Base-by-base conservation (phyloP, 2,329 filamentous ascomycete genomes). In the Leptographium galeiforme region DNA sequence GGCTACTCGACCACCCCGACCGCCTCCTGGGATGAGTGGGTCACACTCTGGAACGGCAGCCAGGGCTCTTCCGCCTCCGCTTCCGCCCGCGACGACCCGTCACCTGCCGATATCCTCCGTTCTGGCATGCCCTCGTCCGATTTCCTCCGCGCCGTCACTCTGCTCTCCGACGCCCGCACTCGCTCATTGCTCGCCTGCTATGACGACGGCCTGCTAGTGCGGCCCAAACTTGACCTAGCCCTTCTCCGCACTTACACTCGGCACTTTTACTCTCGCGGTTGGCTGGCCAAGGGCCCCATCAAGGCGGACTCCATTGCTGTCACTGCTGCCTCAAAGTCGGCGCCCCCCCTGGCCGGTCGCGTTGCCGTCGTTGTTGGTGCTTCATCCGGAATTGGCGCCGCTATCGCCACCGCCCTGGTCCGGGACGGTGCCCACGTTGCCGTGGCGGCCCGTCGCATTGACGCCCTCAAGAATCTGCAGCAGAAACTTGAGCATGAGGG, bases 331-430 rank as follows among this genome's bases (percentile, higher is more conserved):
- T 13, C 50, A 13, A 30, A 25, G 36, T 67, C 69, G 33, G 70
- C 73, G 49, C 82, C 84, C 1, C 79, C 82, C 3, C 69, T 89
- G 4, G 77, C 75, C 41, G 85, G 84, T 13, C 77, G 78, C 46
- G 84, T 90, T 0, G 87, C 83, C 25, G 79, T 90, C 33, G 73
- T 90, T n/a, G 89, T 85, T 0, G 87, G 87, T 33, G 85, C 86
- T 2, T 89, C 85, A 3, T 89, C 85, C 1, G 86, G 87, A 1
- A 89, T 90, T 54, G 87, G 87, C 16, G 84, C 85, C 7, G 86
- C 87, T 1, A 82, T 88, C 6, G 84, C 85, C 18, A 70, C 73
- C 8, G 83, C 82, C 8, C 74, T 90, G 8, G 84, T 83, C 1
- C 73, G 72, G 55, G 82, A 89, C 68, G 87, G 87, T 16, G 85